phyloP scores from a whole-genome alignment of 73 alveolate species.

The Strombidium stylifer region DNA sequence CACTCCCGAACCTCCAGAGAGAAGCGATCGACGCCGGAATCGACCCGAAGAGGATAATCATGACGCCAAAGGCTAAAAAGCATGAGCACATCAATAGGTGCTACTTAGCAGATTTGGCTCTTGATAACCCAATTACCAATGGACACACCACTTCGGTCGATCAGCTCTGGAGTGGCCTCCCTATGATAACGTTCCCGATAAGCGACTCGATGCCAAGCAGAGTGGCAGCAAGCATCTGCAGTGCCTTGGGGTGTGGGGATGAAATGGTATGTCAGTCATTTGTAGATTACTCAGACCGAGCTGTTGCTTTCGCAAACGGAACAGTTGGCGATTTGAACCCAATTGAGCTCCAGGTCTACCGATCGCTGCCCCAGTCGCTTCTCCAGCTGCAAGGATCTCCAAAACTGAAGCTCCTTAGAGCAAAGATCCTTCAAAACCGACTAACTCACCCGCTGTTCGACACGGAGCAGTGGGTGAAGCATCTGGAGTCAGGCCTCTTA shows the following conservation, averaged over 20 bases:
- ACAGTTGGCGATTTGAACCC: neutral
- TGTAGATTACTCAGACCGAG: constrained; percentile 43
- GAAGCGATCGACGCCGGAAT: constrained; percentile 43
- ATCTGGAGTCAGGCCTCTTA: constrained; percentile 39
- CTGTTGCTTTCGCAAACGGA: constrained; percentile 41
- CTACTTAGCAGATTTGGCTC: constrained; percentile 52
- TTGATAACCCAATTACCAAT: constrained; percentile 57
- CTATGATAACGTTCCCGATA: constrained; percentile 48
- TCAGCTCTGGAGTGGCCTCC: constrained; percentile 57
- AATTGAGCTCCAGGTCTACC: neutral
- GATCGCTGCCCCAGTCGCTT: neutral
- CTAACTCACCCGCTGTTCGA: constrained; percentile 38
- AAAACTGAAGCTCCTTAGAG: constrained; percentile 29
- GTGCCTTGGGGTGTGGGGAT: constrained; percentile 49
- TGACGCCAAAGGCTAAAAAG: constrained; percentile 40
- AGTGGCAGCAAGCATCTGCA: constrained; percentile 51
- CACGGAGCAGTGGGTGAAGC: constrained; percentile 40
- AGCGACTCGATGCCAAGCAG: constrained; percentile 42
- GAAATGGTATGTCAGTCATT: constrained; percentile 11
- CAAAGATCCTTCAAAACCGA: constrained; percentile 33
- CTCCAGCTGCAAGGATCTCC: constrained; percentile 28
- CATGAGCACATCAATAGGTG: constrained; percentile 53
- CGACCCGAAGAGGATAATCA: constrained; percentile 25
- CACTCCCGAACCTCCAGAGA: constrained; percentile 39
- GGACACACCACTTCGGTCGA: constrained; percentile 65